Conservation (phyloP, 106 monocot genomes). For the Amphibolis antarctica region DNA sequence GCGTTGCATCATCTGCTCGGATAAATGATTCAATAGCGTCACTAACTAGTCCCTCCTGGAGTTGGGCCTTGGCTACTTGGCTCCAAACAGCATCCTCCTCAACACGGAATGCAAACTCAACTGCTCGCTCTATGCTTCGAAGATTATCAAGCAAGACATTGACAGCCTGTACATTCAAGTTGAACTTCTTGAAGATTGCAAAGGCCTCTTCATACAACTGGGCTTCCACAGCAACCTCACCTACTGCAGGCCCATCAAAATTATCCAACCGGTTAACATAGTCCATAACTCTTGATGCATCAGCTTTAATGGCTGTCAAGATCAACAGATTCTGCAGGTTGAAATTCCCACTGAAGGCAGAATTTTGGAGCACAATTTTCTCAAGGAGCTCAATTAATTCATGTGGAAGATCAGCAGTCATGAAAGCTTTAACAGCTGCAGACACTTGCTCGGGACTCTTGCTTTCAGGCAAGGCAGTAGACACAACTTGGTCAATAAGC, state of each 20-base stretch:
- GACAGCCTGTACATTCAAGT: slow-evolving; percentile 92
- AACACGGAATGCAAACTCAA: slow-evolving; percentile 92
- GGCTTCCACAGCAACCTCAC: slow-evolving; percentile 95
- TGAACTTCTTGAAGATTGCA: slow-evolving; percentile 96
- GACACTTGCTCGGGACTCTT: slow-evolving; percentile 99
- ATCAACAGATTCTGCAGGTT: slow-evolving; percentile 94
- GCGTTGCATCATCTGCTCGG: slow-evolving; percentile 88
- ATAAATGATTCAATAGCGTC: slow-evolving; percentile 99
- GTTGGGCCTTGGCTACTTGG: slow-evolving; percentile 94
- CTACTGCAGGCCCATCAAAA: slow-evolving; percentile 98
- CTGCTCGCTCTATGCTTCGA: slow-evolving; percentile 82
- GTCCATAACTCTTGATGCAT: slow-evolving; percentile 96
- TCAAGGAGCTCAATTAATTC: slow-evolving; percentile 97
- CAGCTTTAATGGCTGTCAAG: slow-evolving; percentile 95
- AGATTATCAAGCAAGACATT: slow-evolving; percentile 93
- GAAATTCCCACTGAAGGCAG: slow-evolving; percentile 96
- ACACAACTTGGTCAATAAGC: slow-evolving; percentile 79
- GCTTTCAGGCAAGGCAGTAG: slow-evolving; percentile 95
- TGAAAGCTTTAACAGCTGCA: slow-evolving; percentile 98
- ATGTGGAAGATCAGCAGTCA: slow-evolving; percentile 99
- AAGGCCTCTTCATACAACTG: slow-evolving; percentile 93
- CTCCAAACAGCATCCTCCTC: slow-evolving; percentile 99
- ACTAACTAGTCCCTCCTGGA: slow-evolving; percentile 80
- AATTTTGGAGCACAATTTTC: slow-evolving; percentile 92
- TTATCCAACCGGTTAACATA: slow-evolving; percentile 94